phyloP scores from a whole-genome alignment of 164 flowering plant genomes.

The Stephania cephalantha region DNA sequence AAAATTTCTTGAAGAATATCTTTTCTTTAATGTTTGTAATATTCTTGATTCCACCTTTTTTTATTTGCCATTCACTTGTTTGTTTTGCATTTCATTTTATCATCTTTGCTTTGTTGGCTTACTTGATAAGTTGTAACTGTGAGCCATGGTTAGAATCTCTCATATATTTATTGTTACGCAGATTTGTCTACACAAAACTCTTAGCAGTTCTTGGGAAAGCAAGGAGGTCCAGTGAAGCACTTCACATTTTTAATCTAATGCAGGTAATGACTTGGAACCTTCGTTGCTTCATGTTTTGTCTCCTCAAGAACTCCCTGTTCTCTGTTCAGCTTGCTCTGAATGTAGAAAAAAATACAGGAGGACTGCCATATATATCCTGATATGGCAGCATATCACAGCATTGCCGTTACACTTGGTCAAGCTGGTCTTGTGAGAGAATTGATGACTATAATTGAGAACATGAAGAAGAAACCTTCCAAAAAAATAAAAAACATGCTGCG shows the following conservation, averaged over 20 bases:
- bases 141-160: not conserved
- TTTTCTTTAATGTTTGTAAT: not conserved
- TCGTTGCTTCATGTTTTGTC: constrained; percentile 6
- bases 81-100: not conserved
- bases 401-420: constrained; percentile 90
- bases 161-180: constrained; percentile 25
- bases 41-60: not conserved
- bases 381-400: constrained; percentile 79
- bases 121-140: not conserved
- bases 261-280: constrained; percentile 39
- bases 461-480: constrained; percentile 66
- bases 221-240: constrained; percentile 80
- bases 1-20: no score
- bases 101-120: not conserved
- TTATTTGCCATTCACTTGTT: not conserved
- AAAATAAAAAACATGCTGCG: constrained; percentile 34
- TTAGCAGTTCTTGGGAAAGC: constrained; percentile 85
- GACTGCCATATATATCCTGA: constrained; percentile 81
- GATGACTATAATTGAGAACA: constrained; percentile 55
- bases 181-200: constrained; percentile 94
- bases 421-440: constrained; percentile 80
- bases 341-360: constrained; percentile 36
- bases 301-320: not conserved
- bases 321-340: constrained; percentile 8
- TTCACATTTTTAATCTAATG: constrained; percentile 66